Evolutionary conservation across 2,329 filamentous ascomycete genomes (phyloP), one percentile per base, ranked within the genome.

Genomic region (Hymenoscyphus occultus): DNA sequence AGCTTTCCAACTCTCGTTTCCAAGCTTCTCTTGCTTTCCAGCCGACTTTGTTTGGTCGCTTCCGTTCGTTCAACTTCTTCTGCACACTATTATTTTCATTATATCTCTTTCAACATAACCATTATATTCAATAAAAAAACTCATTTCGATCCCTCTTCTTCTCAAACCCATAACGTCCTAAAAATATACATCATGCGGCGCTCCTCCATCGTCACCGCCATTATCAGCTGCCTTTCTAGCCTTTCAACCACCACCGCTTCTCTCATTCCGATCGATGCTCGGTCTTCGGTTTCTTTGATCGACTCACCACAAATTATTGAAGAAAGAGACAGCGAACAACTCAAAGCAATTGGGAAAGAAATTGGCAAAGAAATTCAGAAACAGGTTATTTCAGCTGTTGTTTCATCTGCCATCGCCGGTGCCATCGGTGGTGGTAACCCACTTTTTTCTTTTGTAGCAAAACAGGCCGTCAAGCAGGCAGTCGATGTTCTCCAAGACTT

Each of bases 161-260:
- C 31, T 35, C 32, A n/a, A 35, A n/a, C 4, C 28, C 31, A 57
- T 35, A 10, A 35, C 35, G 1, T 35, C 5, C 9, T 35, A 35
- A 35, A 35, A 35, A 35, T 35, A 35, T 10, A 6, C 40, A 60
- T 32, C 40, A 60, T 60, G 59, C 59, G 42, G 59, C 59, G 42
- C 51, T 60, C 19, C 59, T 60, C 40, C 28, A 39, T 51, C 59
- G 7, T 51, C 40, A 19, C 59, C 19, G 42, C 39, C 28, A 28
- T 31, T 5, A 7, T 28, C 2, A 28, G 28, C 32, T 28, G 28
- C 42, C 13, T 60, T 28, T 60, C 59, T 14, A 22, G 39, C 39
- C 10, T 60, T 51, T 22, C 59, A 35, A 35, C 35, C 35, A 35
- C 9, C 51, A 31, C 40, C 7, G 39, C 40, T 13, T 19, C 59